A percentile compares a stretch with the other conserved stretches of the same genome.
Conservation (phyloP, 139 green algal species). For the Microglena sp. region DNA sequence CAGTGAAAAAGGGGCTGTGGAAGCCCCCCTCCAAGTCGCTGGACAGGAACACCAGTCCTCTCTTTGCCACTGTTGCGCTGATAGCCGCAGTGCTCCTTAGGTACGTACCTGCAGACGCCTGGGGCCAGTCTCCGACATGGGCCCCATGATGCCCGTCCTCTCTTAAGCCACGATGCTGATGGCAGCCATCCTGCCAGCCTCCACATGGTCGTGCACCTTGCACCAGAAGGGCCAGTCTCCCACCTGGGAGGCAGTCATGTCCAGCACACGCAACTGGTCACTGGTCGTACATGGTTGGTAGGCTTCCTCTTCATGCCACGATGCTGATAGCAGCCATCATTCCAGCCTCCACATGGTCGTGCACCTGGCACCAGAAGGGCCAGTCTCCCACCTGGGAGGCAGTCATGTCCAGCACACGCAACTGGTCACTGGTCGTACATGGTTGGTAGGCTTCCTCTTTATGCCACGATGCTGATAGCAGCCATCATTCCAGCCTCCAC, state of each 20-base stretch:
- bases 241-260: background rate
- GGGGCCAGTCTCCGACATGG: no score
- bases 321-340: constrained; percentile 3
- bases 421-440: background rate
- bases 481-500: background rate
- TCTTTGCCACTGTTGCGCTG: no score
- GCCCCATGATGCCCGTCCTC: no score
- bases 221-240: constrained; percentile 13
- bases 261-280: no score
- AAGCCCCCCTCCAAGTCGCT: background rate
- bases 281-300: no score
- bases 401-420: background rate
- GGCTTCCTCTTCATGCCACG: no score
- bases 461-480: background rate
- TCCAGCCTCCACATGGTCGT: constrained; percentile 2
- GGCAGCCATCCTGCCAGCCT: constrained; percentile 13
- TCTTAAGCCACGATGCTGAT: constrained; percentile 6
- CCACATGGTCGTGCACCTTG: constrained; percentile 17
- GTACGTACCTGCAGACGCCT: no score
- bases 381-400: background rate
- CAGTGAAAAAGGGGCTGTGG: constrained; percentile 1
- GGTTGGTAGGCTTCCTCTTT: background rate
- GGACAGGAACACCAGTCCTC: background rate
- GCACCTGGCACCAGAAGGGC: background rate
- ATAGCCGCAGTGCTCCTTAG: no score